These are phyloP conservation scores for Calocera cornea DNA, from an alignment of 768 basidiomycete genomes.

Conservation along the genomic window DNA sequence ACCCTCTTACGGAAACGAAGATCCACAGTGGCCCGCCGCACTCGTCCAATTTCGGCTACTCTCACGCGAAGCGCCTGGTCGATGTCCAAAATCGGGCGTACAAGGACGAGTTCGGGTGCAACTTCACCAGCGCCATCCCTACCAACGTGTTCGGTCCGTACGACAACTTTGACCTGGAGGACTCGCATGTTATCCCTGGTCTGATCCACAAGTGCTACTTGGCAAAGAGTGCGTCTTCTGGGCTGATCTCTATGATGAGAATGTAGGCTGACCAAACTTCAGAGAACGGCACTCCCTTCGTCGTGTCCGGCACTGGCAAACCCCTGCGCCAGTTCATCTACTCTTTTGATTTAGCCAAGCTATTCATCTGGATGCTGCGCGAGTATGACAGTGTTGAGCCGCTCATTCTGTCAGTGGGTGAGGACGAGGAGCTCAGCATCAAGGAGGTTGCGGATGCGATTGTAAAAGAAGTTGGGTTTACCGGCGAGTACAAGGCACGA, in stretches of 20 bases:
- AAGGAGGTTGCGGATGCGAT: slow-evolving; percentile 82
- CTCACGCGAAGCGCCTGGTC: slow-evolving; percentile 89
- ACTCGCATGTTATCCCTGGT: slow-evolving; percentile 88
- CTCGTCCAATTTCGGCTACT: slow-evolving; percentile 90
- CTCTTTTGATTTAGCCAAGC: slow-evolving; percentile 86
- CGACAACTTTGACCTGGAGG: slow-evolving; percentile 87
- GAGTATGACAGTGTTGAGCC: slow-evolving; percentile 90
- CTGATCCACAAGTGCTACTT: slow-evolving; percentile 87
- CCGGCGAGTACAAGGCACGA: slow-evolving; percentile 58
- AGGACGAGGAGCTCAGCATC: slow-evolving; percentile 90
- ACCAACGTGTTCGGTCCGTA: slow-evolving; percentile 94
- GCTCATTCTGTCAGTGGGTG: slow-evolving; percentile 83
- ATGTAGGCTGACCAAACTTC: slow-evolving; percentile 3
- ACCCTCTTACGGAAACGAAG: slow-evolving; percentile 85
- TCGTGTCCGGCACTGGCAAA: slow-evolving; percentile 79
- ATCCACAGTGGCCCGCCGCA: slow-evolving; percentile 89
- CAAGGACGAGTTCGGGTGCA: slow-evolving; percentile 86
- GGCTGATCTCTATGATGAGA: background rate
- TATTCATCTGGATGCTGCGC: slow-evolving; percentile 84
- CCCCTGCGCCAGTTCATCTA: slow-evolving; percentile 97
- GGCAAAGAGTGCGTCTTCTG: slow-evolving; percentile 54
- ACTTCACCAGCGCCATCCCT: slow-evolving; percentile 93
- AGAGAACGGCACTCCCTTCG: slow-evolving; percentile 75
- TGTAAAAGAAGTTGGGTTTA: slow-evolving; percentile 65
- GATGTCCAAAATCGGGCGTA: slow-evolving; percentile 96